Evolutionary conservation across 257 asterid genomes (phyloP), one percentile per base, ranked within the genome.

Genomic region (Solanum bulbocastanum): DNA sequence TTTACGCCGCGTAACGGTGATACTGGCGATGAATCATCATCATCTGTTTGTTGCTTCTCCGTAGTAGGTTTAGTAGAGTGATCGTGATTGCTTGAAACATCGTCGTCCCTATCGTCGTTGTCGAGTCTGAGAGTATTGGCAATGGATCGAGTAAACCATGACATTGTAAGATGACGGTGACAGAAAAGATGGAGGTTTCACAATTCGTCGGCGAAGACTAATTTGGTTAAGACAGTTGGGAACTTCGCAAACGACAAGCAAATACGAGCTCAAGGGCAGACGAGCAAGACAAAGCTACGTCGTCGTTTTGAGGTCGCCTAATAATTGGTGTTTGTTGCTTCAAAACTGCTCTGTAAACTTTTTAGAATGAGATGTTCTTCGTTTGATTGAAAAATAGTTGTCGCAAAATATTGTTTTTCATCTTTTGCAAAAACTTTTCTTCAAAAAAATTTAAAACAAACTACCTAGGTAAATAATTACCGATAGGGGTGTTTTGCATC

Each of bases 121-220:
- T 92, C 4, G 93, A 94, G 92, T 83, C 93, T 97, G 91, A 97
- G 97, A 85, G 98, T 86, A 91, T 94, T 95, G 32, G 99, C 98
- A 86, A 97, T 96, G 78, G 99, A 97, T 94, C 98, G 96, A 87
- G 98, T 97, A 16, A 95, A 78, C 99, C 99, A 97, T 87, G 99
- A 92, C 99, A 96, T 97, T 91, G 90, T 87, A 84, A 86, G 84
- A 37, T 60, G 13, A 72, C 12, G 37, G 25, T 23, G 5, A 20
- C n/a, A 30, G 73, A 85, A 65, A 72, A 56, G 32, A 2, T 23
- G 32, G 5, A 68, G 22, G 30, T 36, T 75, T 60, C 25, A 27
- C 42, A 82, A 66, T 56, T 83, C 84, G 65, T 84, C 58, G 89
- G 89, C 62, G 66, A 85, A 49, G 87, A 83, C 83, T 82, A 82